These are phyloP conservation scores for Xylariaceae sp. DNA, from an alignment of 2,329 filamentous ascomycete genomes.

Conservation along the genomic window DNA sequence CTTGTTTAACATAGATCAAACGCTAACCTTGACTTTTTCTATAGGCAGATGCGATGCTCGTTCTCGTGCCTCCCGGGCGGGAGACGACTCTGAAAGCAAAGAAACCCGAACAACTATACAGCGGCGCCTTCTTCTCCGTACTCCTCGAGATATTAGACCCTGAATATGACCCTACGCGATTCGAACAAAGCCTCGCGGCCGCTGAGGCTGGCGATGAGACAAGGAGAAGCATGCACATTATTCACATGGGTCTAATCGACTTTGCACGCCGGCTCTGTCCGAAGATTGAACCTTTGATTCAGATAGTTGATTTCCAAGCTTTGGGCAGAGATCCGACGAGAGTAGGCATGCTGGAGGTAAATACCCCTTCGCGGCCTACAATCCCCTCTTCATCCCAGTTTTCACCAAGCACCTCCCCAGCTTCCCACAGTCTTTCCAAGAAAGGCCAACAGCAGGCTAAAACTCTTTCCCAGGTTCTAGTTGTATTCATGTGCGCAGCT, in stretches of 20 bases:
- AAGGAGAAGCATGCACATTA: conserved; percentile 56
- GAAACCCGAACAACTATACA: conserved; percentile 58
- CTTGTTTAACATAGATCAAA: conserved; percentile 42
- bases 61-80: conserved; percentile 31
- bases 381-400: background rate
- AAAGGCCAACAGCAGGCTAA: conserved; percentile 21
- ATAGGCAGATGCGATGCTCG: conserved; percentile 40
- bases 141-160: conserved; percentile 64
- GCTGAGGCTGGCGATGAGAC: conserved; percentile 52
- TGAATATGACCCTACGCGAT: conserved; percentile 60
- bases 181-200: conserved; percentile 52
- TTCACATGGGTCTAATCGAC: conserved; percentile 60
- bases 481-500: conserved; percentile 34
- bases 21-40: conserved; percentile 18
- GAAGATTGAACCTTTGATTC: conserved; percentile 58
- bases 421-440: background rate
- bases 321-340: conserved; percentile 63
- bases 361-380: conserved; percentile 6
- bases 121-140: conserved; percentile 60
- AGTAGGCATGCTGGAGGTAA: conserved; percentile 55
- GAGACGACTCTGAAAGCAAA: conserved; percentile 52
- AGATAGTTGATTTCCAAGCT: conserved; percentile 61
- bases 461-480: conserved; percentile 30
- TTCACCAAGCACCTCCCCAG: background rate
- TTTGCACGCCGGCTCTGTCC: conserved; percentile 61